Evolutionary conservation across 2,329 filamentous ascomycete species (phyloP).

Genomic region (Beauveria sp.): DNA sequence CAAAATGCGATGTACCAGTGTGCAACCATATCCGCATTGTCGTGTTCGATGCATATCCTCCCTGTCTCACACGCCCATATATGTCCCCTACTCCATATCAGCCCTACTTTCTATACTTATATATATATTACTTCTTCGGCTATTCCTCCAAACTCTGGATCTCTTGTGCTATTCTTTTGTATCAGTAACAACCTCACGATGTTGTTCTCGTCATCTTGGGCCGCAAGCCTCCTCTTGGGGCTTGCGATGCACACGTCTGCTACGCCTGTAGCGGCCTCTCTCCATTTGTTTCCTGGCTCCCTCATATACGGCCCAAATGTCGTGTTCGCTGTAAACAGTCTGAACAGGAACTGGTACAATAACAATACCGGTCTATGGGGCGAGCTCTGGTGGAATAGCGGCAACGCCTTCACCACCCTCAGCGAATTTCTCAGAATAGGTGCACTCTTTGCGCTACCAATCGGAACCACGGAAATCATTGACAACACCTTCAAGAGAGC

Average conservation of each 20-base stretch:
- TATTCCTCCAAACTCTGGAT: too few species aligned
- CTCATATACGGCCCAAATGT: conserved; percentile 27
- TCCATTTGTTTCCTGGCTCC: conserved; percentile 13
- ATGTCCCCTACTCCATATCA: background rate
- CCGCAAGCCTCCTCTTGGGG: background rate
- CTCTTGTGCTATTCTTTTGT: background rate
- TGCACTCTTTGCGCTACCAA: conserved; percentile 24
- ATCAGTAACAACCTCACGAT: background rate
- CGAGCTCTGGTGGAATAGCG: conserved; percentile 66
- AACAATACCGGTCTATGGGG: conserved; percentile 53
- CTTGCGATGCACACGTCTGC: background rate
- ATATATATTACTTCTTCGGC: background rate
- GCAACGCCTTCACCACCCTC: conserved; percentile 56
- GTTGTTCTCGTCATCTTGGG: background rate
- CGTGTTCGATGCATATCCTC: background rate
- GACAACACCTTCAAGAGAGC: conserved; percentile 39
- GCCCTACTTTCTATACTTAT: background rate
- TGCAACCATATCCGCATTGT: background rate
- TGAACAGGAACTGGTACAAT: conserved; percentile 56
- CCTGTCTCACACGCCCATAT: conserved; percentile 1
- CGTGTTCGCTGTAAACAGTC: conserved; percentile 27
- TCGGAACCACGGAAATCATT: conserved; percentile 34
- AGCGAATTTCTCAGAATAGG: conserved; percentile 42
- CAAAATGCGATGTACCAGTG: background rate
- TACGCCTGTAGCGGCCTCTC: background rate